Evolutionary conservation across 2,329 filamentous ascomycete species (phyloP), one percentile per base, ranked within the genome.

Genomic region (Nemania serpens): DNA sequence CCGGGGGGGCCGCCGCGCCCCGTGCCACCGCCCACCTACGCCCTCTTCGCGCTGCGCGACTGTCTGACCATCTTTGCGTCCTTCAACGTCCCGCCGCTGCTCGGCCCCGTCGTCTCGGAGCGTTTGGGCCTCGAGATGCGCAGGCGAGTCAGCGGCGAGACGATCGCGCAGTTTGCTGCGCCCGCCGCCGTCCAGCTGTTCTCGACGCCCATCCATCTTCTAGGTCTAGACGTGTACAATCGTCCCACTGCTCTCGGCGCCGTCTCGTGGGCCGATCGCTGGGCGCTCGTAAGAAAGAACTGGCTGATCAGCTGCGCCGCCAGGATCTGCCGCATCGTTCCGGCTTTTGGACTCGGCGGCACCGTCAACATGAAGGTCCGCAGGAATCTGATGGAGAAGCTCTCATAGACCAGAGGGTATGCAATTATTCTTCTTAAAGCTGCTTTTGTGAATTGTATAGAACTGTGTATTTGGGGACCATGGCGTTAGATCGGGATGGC

Each of bases 21-120:
- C 25, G 89, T 96, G 0, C 88, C 91, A 0, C 76, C 86, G 34
- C 80, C 89, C 1, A 91, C 88, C 9, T 95, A 93, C 76, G 79
- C 82, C 0, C 85, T 97, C 59, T 97, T 97, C 80, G 88, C 91
- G 2, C 73, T 89, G 57, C 87, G 93, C 69, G 93, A 97, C 78
- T 91, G 89, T 76, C 78, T 96, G 63, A 97, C 93, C 53, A 93
- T 97, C 69, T 96, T 96, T 75, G 92, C 92, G 4, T 91, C 87
- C 12, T 98, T 97, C 83, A 97, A 97, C 73, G 79, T 97, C 2
- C 94, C 94, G 0, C 85, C 91, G 0, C 72, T 95, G 1, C 81
- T 97, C 10, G 91, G 91, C 0, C 91, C 92, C 0, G 76, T 79
- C 5, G 78, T 97, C 18, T 84, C 82, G 13, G 76, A 82, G 17